Evolutionary conservation across 306 rosid species (phyloP).

Genomic region (Leucaena leucocephala): DNA sequence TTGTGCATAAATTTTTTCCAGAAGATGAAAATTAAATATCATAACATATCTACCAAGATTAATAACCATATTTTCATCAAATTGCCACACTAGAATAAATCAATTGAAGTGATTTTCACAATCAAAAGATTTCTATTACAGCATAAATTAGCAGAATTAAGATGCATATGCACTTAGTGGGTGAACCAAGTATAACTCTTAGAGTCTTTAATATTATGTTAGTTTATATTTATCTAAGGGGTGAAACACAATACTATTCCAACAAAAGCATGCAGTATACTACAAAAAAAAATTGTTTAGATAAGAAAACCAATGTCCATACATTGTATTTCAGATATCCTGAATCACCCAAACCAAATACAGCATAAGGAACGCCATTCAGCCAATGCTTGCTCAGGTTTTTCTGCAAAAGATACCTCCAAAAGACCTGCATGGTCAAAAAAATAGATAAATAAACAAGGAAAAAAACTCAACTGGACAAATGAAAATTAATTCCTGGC

Average conservation of each 20-base stretch:
- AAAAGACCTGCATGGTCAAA: constrained; percentile 65
- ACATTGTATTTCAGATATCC: constrained; percentile 90
- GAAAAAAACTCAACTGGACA: constrained; percentile 2
- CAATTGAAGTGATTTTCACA: constrained; percentile 7
- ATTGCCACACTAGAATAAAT: neutral
- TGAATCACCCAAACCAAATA: constrained; percentile 95
- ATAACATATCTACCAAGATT: constrained; percentile 21
- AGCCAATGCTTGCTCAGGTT: constrained; percentile 74
- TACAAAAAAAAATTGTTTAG: neutral
- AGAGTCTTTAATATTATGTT: neutral
- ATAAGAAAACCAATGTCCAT: constrained; percentile 34
- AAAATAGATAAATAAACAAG: constrained; percentile 20
- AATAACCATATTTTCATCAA: neutral
- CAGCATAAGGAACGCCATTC: constrained; percentile 68
- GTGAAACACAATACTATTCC: neutral
- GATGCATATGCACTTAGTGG: constrained; percentile 7
- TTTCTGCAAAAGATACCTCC: constrained; percentile 85
- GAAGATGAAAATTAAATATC: constrained; percentile 30
- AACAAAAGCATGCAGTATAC: constrained; percentile 19
- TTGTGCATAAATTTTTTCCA: neutral
- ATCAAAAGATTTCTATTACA: neutral
- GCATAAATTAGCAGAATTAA: constrained; percentile 8
- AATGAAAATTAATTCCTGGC: neutral
- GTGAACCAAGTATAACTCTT: neutral
- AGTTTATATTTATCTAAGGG: constrained; percentile 14